Evolutionary conservation across 495 filamentous ascomycete species (phyloP).

Genomic region (Cudoniella acicularis): DNA sequence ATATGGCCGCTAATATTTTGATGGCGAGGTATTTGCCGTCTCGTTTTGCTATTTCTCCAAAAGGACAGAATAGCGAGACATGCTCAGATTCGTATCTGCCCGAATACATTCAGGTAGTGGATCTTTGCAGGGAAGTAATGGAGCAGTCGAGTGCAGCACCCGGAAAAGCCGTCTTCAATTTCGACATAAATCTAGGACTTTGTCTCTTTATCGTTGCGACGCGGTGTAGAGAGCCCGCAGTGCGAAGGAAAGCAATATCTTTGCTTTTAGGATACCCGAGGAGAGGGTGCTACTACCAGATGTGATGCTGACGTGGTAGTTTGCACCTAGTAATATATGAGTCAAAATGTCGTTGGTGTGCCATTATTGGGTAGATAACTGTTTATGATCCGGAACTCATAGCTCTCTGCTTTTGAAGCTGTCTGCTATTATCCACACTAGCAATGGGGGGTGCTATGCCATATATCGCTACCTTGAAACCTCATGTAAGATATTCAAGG

Average conservation of each 20-base stretch:
- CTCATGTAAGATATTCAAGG: too few relatives aligned
- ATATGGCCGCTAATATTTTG: neutral
- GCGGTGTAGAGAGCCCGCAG: conserved; percentile 52
- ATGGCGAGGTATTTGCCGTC: neutral
- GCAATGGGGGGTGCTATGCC: too few relatives aligned
- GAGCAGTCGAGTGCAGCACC: neutral
- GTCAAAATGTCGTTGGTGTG: too few relatives aligned
- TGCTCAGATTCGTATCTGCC: neutral
- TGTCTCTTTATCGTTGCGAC: conserved; percentile 55
- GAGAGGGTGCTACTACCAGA: conserved; percentile 64
- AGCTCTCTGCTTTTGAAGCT: too few relatives aligned
- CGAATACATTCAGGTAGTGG: neutral
- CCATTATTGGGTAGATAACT: too few relatives aligned
- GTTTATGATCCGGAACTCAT: too few relatives aligned
- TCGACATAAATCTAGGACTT: conserved; percentile 50
- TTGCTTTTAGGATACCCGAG: conserved; percentile 49
- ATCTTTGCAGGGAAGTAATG: neutral
- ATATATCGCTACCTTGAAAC: too few relatives aligned
- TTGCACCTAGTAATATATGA: conserved; percentile 52
- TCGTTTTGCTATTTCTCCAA: neutral
- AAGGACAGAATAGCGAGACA: neutral
- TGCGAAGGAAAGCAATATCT: conserved; percentile 52
- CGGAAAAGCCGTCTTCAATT: conserved; percentile 20
- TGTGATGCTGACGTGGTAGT: conserved; percentile 49
- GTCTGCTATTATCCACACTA: too few relatives aligned